Evolutionary conservation across 768 basidiomycete species (phyloP).

Genomic region (Lactarius psammicola): DNA sequence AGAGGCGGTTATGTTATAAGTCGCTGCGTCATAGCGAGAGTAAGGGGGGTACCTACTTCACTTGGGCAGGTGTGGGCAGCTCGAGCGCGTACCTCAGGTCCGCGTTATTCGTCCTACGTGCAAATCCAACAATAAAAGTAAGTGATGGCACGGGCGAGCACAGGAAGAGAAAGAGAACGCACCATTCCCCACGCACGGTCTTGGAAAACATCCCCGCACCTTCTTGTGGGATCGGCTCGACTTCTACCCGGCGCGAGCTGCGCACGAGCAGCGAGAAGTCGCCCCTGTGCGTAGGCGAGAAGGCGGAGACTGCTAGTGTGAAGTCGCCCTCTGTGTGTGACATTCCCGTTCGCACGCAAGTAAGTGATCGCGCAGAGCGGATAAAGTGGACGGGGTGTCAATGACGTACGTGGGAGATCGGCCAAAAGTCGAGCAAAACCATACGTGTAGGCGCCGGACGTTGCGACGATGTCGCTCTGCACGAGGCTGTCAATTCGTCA

Average conservation of each 20-base stretch:
- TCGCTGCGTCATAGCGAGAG: neutral
- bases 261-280: slow-evolving; percentile 63
- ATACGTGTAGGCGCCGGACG: slow-evolving; percentile 80
- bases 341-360: too few species aligned
- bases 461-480: slow-evolving; percentile 66
- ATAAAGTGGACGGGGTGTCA: too few species aligned
- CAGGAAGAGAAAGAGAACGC: slow-evolving; percentile 30
- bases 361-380: slow-evolving; percentile 26
- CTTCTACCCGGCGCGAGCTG: slow-evolving; percentile 56
- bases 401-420: slow-evolving; percentile 51
- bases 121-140: slow-evolving; percentile 53
- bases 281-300: slow-evolving; percentile 69
- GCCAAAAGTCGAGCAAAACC: slow-evolving; percentile 61
- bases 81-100: slow-evolving; percentile 72
- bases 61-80: slow-evolving; percentile 49
- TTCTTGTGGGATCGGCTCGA: slow-evolving; percentile 73
- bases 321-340: slow-evolving; percentile 66
- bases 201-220: slow-evolving; percentile 90
- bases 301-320: slow-evolving; percentile 81
- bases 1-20: neutral
- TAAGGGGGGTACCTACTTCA: slow-evolving; percentile 47
- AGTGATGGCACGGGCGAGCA: slow-evolving; percentile 39
- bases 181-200: slow-evolving; percentile 72
- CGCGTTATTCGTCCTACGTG: slow-evolving; percentile 53
- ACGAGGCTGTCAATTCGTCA: slow-evolving; percentile 42